phyloP scores from a whole-genome alignment of 306 rosid species.

The Corylus avellana region DNA sequence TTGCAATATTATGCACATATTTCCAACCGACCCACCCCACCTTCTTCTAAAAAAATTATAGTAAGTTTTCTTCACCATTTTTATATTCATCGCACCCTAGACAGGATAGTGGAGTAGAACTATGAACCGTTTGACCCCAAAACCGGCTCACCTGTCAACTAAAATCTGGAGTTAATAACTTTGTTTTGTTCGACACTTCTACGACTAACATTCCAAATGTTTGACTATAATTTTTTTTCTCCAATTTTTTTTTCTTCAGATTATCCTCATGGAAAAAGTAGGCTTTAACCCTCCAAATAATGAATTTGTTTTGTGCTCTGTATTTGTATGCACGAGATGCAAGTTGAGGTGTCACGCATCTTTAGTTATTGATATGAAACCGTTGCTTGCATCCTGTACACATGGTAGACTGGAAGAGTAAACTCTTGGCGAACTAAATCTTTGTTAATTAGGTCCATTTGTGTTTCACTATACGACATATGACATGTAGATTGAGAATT shows the following conservation, averaged over 20 bases:
- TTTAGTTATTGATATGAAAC: no score
- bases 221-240: neutral
- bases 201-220: neutral
- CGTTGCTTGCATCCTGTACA: no score
- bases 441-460: no score
- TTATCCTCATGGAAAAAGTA: neutral
- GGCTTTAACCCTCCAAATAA: neutral
- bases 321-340: no score
- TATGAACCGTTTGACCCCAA: conserved; percentile 2
- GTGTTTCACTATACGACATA: no score
- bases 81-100: neutral
- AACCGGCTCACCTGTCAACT: neutral
- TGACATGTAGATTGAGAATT: no score
- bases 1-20: neutral
- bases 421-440: no score
- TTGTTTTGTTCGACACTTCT: neutral
- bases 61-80: neutral
- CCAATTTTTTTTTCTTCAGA: neutral
- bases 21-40: neutral
- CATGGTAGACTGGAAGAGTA: no score
- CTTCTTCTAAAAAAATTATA: neutral
- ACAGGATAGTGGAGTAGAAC: neutral
- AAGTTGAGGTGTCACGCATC: no score
- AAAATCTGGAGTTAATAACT: neutral
- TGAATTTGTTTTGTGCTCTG: no score